phyloP scores from a whole-genome alignment of 192 early-diverging fungal species.

The Diversispora eburnea region DNA sequence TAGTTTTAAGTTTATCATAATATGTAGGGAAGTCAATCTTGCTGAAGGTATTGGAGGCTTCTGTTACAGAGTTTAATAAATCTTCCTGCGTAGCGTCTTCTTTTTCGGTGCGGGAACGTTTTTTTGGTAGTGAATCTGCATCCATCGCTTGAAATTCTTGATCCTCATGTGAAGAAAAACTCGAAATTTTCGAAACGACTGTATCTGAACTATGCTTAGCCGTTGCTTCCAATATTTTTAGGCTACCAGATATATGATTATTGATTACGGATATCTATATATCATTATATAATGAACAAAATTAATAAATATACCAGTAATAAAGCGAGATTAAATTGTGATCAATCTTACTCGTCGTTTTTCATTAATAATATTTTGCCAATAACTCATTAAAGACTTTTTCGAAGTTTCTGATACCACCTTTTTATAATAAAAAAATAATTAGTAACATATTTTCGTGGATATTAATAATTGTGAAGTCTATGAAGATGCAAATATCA shows the following conservation, averaged over 20 bases:
- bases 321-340: too few relatives aligned
- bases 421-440: neutral
- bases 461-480: neutral
- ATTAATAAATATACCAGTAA: too few relatives aligned
- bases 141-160: neutral
- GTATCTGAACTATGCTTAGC: too few relatives aligned
- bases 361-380: conserved; percentile 15
- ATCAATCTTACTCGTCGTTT: conserved; percentile 1
- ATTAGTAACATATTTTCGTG: neutral
- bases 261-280: too few relatives aligned
- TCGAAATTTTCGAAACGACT: too few relatives aligned
- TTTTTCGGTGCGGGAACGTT: neutral
- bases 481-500: too few relatives aligned
- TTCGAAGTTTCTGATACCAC: too few relatives aligned
- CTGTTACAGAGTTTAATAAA: neutral
- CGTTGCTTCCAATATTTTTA: too few relatives aligned
- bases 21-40: neutral
- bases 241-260: too few relatives aligned
- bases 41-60: neutral
- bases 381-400: neutral
- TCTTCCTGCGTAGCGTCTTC: neutral
- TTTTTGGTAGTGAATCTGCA: conserved; percentile 11
- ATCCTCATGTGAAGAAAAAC: too few relatives aligned
- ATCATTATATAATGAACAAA: too few relatives aligned
- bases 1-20: neutral